Conservation (phyloP, 2,329 filamentous ascomycete genomes). For the Talaromyces piceae region DNA sequence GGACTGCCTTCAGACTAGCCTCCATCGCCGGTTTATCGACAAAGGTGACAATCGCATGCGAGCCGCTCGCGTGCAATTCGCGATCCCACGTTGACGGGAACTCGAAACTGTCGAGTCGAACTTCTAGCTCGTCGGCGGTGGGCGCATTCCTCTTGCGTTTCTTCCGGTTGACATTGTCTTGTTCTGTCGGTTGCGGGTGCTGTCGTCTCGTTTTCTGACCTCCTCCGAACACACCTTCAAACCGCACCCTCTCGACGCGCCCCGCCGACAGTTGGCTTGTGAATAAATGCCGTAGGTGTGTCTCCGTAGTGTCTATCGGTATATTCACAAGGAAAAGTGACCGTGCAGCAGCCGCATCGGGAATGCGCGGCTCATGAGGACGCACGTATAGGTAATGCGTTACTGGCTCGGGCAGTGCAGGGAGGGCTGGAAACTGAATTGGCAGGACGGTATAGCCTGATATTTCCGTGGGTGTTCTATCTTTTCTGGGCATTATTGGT, state of each 20-base stretch:
- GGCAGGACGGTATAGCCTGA: constrained; percentile 63
- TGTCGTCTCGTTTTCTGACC: constrained; percentile 12
- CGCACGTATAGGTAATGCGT: constrained; percentile 84
- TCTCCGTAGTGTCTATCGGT: constrained; percentile 72
- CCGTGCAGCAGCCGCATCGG: constrained; percentile 64
- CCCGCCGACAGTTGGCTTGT: constrained; percentile 65
- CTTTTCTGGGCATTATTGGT: constrained; percentile 27
- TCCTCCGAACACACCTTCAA: constrained; percentile 52
- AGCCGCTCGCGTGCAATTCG: constrained; percentile 62
- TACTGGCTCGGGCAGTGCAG: constrained; percentile 54
- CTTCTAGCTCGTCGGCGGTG: constrained; percentile 41
- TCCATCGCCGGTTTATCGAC: constrained; percentile 76
- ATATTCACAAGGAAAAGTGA: constrained; percentile 89
- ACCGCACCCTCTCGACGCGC: constrained; percentile 68
- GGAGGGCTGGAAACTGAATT: constrained; percentile 54
- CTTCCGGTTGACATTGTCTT: constrained; percentile 29
- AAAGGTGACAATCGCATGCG: constrained; percentile 72
- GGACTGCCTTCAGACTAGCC: constrained; percentile 66
- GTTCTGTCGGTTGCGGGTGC: not conserved
- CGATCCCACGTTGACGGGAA: constrained; percentile 70
- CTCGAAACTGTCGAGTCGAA: constrained; percentile 51
- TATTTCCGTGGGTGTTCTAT: constrained; percentile 28
- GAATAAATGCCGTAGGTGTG: constrained; percentile 70
- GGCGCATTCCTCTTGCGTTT: constrained; percentile 55
- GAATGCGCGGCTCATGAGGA: constrained; percentile 70